phyloP scores from a whole-genome alignment of 768 basidiomycete species.

The Calocybe gangraenosa region DNA sequence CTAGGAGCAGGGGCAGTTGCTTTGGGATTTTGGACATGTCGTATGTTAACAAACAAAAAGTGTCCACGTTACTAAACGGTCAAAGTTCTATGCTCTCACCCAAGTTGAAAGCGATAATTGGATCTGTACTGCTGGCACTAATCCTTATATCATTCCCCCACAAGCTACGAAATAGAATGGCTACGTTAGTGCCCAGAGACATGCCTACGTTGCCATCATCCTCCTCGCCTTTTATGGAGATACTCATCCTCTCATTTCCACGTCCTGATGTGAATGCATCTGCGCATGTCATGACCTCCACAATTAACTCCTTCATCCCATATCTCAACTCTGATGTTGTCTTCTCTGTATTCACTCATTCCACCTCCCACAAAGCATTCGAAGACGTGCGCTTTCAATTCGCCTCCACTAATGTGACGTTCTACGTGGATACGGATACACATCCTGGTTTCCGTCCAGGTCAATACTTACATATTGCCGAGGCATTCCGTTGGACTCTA shows the following conservation, averaged over 20 bases:
- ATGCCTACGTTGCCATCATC: constrained; percentile 19
- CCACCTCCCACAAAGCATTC: constrained; percentile 27
- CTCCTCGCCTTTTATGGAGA: constrained; percentile 29
- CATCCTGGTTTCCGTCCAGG: constrained; percentile 25
- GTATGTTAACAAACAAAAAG: constrained; percentile 5
- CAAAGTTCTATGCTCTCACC: constrained; percentile 3
- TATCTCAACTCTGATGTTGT: constrained; percentile 23
- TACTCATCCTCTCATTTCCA: constrained; percentile 36
- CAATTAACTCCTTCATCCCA: constrained; percentile 34
- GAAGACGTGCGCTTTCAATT: constrained; percentile 21
- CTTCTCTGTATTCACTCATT: constrained; percentile 38
- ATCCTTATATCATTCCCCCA: constrained; percentile 12
- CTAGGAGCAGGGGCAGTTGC: constrained; percentile 19
- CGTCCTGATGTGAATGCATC: constrained; percentile 28
- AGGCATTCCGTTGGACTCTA: constrained; percentile 34
- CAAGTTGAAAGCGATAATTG: constrained; percentile 14
- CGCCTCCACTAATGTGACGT: constrained; percentile 18
- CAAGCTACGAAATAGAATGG: constrained; percentile 6
- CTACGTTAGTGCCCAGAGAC: constrained; percentile 4
- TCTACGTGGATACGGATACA: constrained; percentile 24
- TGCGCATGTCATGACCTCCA: constrained; percentile 27
- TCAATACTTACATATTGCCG: constrained; percentile 37
- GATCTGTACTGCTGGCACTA: constrained; percentile 18
- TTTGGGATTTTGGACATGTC: constrained; percentile 12
- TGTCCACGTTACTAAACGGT: constrained; percentile 10